These are phyloP conservation scores for Penicillium vulpinum DNA, from an alignment of 2,329 filamentous ascomycete species.

Conservation along the genomic window DNA sequence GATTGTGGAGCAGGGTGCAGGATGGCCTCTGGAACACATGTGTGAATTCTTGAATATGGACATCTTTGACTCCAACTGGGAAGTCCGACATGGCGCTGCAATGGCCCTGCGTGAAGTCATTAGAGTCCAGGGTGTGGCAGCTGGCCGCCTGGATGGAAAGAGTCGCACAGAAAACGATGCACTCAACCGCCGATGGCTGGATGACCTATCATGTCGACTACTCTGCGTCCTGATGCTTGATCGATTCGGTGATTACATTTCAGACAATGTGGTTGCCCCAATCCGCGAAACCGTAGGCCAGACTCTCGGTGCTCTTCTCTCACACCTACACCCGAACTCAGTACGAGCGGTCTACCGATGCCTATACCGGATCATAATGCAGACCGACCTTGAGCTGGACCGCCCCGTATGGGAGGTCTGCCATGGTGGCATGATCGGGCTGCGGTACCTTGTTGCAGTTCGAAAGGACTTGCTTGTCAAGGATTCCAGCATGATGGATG, in stretches of 20 bases:
- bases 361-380: slow-evolving; percentile 87
- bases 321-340: slow-evolving; percentile 74
- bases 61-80: slow-evolving; percentile 91
- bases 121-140: slow-evolving; percentile 85
- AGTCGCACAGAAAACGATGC: slow-evolving; percentile 71
- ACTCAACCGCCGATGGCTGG: slow-evolving; percentile 81
- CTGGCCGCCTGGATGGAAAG: slow-evolving; percentile 73
- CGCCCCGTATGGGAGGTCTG: slow-evolving; percentile 88
- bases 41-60: slow-evolving; percentile 94
- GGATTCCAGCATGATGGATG: slow-evolving; percentile 84
- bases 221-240: slow-evolving; percentile 97
- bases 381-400: slow-evolving; percentile 73
- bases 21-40: slow-evolving; percentile 93
- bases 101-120: slow-evolving; percentile 92
- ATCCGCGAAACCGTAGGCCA: slow-evolving; percentile 95
- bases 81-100: slow-evolving; percentile 91
- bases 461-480: slow-evolving; percentile 86
- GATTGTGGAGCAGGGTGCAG: slow-evolving; percentile 71
- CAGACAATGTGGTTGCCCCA: slow-evolving; percentile 92
- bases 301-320: slow-evolving; percentile 83
- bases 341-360: slow-evolving; percentile 84
- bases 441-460: slow-evolving; percentile 92
- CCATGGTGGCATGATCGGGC: slow-evolving; percentile 95
- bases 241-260: slow-evolving; percentile 95
- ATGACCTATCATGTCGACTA: slow-evolving; percentile 91